Evolutionary conservation across 108 stramenopile species (phyloP), one percentile per base, ranked within the genome.

Genomic region (Fragilariopsis cylindrus): DNA sequence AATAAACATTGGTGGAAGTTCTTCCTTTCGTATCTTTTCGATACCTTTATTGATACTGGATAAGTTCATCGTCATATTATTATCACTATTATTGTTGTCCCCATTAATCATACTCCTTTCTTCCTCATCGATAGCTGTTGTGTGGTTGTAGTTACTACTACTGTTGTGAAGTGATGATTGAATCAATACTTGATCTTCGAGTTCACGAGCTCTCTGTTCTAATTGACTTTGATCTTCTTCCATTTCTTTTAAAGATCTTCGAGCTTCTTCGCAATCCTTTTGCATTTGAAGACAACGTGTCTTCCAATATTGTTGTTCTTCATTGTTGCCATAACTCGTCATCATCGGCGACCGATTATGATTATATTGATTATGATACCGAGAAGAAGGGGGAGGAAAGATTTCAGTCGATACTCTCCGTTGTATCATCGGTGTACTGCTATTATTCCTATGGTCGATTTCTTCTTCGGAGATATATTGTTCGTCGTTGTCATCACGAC

Each of bases 211-310:
- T 45, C 78, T 49, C 54, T 44, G 41, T 16, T 71, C 55, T 52
- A 79, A 56, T 48, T 79, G 78, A 43, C 78, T 56, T 49, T 73
- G 72, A 69, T 79, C 78, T 49, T 79, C 78, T 73, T 79, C 72
- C 57, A 72, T 48, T 69, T 79, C 78, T 54, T 67, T 48, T 21
- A 79, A 9, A 1, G 67, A 67, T 48, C 48, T 48, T 50, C 71
- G 65, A 46, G 57, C 9, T 7, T 55, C n/a, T 60, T 79, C 71
- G 43, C 71, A 79, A 57, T 63, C 46, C 1, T 50, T 9, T 69
- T 79, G 78, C 60, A 73, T 58, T 52, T 52, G 65, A 53, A 72
- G 57, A 44, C 78, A 79, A 3, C 78, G 78, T 6, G 49, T 49
- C 60, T 79, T 79, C 78, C 78, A 79, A 45, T 79, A 73, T 4